Evolutionary conservation across 306 rosid species (phyloP).

Genomic region (Malus fusca): DNA sequence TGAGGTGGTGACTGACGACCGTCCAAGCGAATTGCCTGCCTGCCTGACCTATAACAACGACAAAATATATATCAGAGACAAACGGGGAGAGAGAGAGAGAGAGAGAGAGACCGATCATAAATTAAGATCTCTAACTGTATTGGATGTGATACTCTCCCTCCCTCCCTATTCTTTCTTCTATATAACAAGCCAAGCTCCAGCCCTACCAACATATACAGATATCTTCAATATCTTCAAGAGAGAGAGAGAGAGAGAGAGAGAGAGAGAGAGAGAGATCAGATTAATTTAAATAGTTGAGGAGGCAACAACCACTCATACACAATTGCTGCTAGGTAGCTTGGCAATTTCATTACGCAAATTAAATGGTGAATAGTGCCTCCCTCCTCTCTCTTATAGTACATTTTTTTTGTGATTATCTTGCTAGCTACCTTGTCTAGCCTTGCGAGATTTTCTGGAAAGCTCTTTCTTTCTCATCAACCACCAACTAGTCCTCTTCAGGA

Average conservation of each 20-base stretch:
- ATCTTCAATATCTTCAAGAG: neutral
- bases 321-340: neutral
- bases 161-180: neutral
- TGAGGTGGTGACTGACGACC: neutral
- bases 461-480: too few species aligned
- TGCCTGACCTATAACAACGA: too few species aligned
- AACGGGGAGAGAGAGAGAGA: too few species aligned
- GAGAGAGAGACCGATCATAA: too few species aligned
- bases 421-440: neutral
- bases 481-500: neutral
- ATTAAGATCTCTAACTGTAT: neutral
- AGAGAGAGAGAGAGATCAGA: neutral
- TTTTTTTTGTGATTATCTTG: neutral
- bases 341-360: conserved; percentile 5
- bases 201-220: too few species aligned
- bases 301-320: neutral
- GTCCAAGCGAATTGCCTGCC: neutral
- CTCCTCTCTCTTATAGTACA: neutral
- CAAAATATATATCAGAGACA: too few species aligned
- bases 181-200: neutral
- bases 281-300: neutral
- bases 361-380: neutral
- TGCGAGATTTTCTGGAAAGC: too few species aligned
- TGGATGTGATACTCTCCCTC: neutral
- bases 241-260: neutral